Evolutionary conservation across 1,284 basidiomycete species (phyloP).

Genomic region (Schizopora paradoxa): DNA sequence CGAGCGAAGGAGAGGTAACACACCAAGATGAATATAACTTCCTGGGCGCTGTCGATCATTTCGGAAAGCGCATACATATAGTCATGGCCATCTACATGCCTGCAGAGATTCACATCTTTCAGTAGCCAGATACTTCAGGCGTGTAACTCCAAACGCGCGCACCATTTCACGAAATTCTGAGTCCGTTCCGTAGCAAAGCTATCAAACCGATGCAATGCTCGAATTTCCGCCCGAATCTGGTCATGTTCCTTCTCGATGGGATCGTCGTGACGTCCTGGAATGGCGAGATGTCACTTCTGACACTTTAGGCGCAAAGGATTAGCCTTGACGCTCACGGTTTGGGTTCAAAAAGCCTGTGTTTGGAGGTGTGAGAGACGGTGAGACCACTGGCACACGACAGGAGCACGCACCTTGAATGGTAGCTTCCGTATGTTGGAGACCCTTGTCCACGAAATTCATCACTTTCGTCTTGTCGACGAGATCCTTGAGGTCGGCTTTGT

Average conservation of each 20-base stretch:
- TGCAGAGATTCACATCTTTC: slow-evolving; percentile 23
- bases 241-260: slow-evolving; percentile 66
- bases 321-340: slow-evolving; percentile 1
- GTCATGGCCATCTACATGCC: slow-evolving; percentile 88
- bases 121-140: background rate
- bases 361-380: too few species aligned
- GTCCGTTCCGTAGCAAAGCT: slow-evolving; percentile 74
- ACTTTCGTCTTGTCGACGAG: too few species aligned
- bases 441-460: too few species aligned
- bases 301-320: background rate
- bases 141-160: slow-evolving; percentile 18
- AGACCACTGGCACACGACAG: too few species aligned
- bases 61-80: slow-evolving; percentile 93
- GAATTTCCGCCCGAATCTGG: slow-evolving; percentile 63
- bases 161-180: slow-evolving; percentile 84
- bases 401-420: too few species aligned
- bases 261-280: slow-evolving; percentile 52
- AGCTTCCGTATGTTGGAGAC: too few species aligned
- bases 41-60: slow-evolving; percentile 71
- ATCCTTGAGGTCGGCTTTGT: too few species aligned
- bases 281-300: background rate
- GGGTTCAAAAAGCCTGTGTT: slow-evolving; percentile 7
- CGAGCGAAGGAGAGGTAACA: slow-evolving; percentile 13
- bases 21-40: slow-evolving; percentile 76
- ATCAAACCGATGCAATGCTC: slow-evolving; percentile 73